Evolutionary conservation across 768 basidiomycete genomes (phyloP).

Genomic region (Termitomyces sp.): DNA sequence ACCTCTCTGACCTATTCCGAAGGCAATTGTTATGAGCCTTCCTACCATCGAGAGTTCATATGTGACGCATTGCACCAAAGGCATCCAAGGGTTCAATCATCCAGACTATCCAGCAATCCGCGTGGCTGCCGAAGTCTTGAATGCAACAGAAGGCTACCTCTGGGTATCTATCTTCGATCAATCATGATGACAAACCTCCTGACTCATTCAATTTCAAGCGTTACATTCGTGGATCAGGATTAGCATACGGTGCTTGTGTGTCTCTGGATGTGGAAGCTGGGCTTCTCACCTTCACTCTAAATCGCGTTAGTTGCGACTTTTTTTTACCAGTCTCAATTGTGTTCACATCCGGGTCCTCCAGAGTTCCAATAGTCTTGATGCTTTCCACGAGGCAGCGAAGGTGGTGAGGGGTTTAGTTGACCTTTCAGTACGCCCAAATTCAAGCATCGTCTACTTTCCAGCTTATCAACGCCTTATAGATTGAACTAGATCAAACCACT

Average conservation of each 20-base stretch:
- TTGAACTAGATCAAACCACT: constrained; percentile 71
- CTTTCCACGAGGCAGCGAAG: constrained; percentile 73
- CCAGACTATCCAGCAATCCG: constrained; percentile 81
- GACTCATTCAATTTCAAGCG: constrained; percentile 38
- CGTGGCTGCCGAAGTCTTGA: constrained; percentile 82
- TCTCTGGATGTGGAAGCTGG: constrained; percentile 75
- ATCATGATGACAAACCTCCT: not conserved
- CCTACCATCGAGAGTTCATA: constrained; percentile 95
- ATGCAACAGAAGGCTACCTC: constrained; percentile 90
- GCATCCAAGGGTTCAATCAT: constrained; percentile 74
- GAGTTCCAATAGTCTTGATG: constrained; percentile 78
- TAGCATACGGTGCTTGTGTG: constrained; percentile 89
- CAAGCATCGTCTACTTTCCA: constrained; percentile 4
- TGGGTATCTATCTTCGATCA: constrained; percentile 53
- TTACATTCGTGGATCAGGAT: constrained; percentile 87
- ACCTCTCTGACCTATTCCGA: constrained; percentile 7
- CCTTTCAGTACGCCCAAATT: constrained; percentile 53
- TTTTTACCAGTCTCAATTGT: not conserved
- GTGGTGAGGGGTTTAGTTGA: constrained; percentile 78
- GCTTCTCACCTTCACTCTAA: constrained; percentile 67
- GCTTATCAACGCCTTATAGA: constrained; percentile 34
- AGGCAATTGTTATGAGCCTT: constrained; percentile 85
- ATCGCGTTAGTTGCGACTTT: constrained; percentile 49
- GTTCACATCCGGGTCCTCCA: constrained; percentile 21
- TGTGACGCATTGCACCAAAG: constrained; percentile 70